Conservation (phyloP, 192 early-diverging fungal genomes). For the Cladochytrium replicatum region DNA sequence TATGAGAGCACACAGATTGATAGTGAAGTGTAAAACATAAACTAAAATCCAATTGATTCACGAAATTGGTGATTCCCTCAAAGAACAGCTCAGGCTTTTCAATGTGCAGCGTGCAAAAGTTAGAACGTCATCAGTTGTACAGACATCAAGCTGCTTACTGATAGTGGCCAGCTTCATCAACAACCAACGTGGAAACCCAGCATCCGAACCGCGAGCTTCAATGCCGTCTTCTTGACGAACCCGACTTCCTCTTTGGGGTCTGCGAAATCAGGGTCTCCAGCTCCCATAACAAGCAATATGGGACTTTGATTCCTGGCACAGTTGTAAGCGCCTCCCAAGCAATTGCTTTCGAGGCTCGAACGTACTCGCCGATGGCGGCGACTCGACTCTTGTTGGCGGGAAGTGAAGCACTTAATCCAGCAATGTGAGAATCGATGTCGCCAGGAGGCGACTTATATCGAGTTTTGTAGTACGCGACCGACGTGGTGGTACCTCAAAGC, state of each 20-base stretch:
- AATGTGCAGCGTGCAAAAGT: no score
- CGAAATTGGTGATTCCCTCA: no score
- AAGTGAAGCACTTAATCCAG: slow-evolving; percentile 9
- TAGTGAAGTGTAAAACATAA: no score
- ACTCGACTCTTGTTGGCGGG: slow-evolving; percentile 10
- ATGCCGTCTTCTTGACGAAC: not conserved
- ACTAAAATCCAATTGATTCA: no score
- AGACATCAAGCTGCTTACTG: no score
- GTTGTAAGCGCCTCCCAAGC: slow-evolving; percentile 5
- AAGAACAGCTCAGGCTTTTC: no score
- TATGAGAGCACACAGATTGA: no score
- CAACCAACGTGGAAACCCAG: no score
- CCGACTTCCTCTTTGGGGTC: slow-evolving; percentile 10
- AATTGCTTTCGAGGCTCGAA: slow-evolving; percentile 8
- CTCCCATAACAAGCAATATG: slow-evolving; percentile 16
- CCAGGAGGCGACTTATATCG: slow-evolving; percentile 13
- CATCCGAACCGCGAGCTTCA: no score
- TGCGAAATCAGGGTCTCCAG: slow-evolving; percentile 21
- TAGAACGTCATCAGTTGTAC: no score
- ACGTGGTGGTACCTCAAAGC: slow-evolving; percentile 16
- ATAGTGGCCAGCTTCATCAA: no score
- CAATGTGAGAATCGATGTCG: slow-evolving; percentile 13
- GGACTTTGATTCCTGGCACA: slow-evolving; percentile 2
- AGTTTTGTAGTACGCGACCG: slow-evolving; percentile 5
- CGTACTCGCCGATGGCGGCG: slow-evolving; percentile 4